Percentiles rank a stretch among this genome's conserved stretches.
Conservation (phyloP, 129 eudicot genomes). For the Smallanthus sonchifolius region DNA sequence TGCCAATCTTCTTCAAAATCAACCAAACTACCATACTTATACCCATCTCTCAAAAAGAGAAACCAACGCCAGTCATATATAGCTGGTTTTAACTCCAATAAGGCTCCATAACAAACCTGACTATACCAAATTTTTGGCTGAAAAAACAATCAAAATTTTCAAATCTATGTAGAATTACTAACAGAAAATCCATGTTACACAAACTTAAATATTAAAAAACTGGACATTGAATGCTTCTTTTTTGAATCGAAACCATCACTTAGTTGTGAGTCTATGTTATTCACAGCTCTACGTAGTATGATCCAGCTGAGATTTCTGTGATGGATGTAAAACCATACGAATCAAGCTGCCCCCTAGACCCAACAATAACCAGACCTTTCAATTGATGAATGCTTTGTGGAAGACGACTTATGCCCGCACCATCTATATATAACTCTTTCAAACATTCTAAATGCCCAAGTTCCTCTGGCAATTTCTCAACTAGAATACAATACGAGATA, state of each 20-base stretch:
- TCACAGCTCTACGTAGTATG: neutral
- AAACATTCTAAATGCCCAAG: neutral
- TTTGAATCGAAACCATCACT: neutral
- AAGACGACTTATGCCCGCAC: neutral
- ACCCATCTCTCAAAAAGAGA: too few species aligned
- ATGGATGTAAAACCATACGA: neutral
- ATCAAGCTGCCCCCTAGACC: neutral
- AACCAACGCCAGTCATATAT: too few species aligned
- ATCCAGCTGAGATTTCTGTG: too few species aligned
- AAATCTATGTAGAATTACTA: too few species aligned
- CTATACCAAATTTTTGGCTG: neutral
- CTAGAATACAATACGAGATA: neutral
- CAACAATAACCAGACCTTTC: neutral
- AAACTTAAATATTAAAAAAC: too few species aligned
- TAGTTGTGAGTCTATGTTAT: neutral
- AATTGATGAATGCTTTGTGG: neutral
- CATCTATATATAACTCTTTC: neutral
- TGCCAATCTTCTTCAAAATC: too few species aligned
- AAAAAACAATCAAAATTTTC: neutral
- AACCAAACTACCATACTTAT: too few species aligned
- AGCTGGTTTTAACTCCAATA: too few species aligned
- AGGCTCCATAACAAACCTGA: neutral
- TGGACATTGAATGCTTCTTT: too few species aligned
- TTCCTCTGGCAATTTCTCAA: slow-evolving; percentile 1
- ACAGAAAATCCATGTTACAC: neutral